A percentile compares a stretch with the other conserved stretches of the same genome.
Evolutionary conservation across 305 asterid species (phyloP).

Genomic region (Ilex paraguariensis): DNA sequence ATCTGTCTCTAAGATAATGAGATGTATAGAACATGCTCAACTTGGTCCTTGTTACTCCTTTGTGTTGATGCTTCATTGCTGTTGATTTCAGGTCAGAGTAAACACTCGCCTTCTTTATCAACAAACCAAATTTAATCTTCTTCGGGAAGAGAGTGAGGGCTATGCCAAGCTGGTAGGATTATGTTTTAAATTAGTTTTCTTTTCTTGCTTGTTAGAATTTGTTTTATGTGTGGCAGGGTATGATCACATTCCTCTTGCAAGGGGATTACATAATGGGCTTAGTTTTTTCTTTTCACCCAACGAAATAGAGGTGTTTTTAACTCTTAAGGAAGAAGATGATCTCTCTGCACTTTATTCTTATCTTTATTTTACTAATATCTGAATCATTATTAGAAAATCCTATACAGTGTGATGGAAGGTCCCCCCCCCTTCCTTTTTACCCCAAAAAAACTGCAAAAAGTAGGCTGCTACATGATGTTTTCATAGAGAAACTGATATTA

Average conservation of each 20-base stretch:
- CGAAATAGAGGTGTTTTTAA: too few species aligned
- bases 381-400: too few species aligned
- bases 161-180: constrained; percentile 89
- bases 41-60: constrained; percentile 1
- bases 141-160: constrained; percentile 98
- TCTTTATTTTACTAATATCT: too few species aligned
- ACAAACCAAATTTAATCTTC: constrained; percentile 96
- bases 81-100: constrained; percentile 79
- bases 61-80: constrained; percentile 1
- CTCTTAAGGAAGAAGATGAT: too few species aligned
- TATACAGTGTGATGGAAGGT: too few species aligned
- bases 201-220: constrained; percentile 1
- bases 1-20: background rate
- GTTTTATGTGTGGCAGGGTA: constrained; percentile 5
- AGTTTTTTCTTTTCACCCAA: too few species aligned
- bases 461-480: too few species aligned
- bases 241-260: background rate
- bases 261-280: too few species aligned
- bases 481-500: too few species aligned
- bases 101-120: constrained; percentile 98
- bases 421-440: too few species aligned
- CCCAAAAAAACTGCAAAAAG: too few species aligned
- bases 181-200: background rate
- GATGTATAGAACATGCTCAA: background rate
- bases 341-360: too few species aligned